Conservation (phyloP, 805 yeast species). For the Ogataea haglerorum region DNA sequence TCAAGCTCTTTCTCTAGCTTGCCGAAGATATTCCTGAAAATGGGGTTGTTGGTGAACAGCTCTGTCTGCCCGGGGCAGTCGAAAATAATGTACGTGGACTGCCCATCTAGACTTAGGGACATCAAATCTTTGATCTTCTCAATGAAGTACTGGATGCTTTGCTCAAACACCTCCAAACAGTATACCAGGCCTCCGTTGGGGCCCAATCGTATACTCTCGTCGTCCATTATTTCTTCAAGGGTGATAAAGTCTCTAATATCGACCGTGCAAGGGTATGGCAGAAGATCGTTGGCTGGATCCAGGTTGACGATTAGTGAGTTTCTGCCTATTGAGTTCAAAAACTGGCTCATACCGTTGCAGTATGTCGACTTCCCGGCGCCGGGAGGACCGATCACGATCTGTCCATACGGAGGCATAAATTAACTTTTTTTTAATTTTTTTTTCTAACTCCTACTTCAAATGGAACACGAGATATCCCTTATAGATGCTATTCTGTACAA, state of each 20-base stretch:
- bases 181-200: constrained; percentile 87
- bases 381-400: constrained; percentile 95
- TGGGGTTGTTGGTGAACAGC: constrained; percentile 83
- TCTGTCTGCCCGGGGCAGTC: constrained; percentile 98
- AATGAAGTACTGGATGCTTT: constrained; percentile 55
- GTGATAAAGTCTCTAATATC: constrained; percentile 57
- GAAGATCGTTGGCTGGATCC: constrained; percentile 72
- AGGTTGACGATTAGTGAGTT: constrained; percentile 79
- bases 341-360: constrained; percentile 89
- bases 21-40: constrained; percentile 66
- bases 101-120: constrained; percentile 37
- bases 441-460: constrained; percentile 2
- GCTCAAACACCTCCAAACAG: constrained; percentile 70
- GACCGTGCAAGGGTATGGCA: constrained; percentile 52
- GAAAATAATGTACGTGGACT: constrained; percentile 63
- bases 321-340: constrained; percentile 90
- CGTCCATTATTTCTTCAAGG: constrained; percentile 58
- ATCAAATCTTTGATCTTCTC: constrained; percentile 55
- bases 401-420: constrained; percentile 64
- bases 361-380: constrained; percentile 97
- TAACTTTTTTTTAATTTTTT: not conserved
- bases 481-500: constrained; percentile 28
- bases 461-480: constrained; percentile 25
- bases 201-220: constrained; percentile 45
- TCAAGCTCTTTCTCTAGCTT: constrained; percentile 60